A percentile compares a stretch with the other conserved stretches of the same genome.
Evolutionary conservation across 768 basidiomycete genomes (phyloP).

Genomic region (Multifurca ochricompacta): DNA sequence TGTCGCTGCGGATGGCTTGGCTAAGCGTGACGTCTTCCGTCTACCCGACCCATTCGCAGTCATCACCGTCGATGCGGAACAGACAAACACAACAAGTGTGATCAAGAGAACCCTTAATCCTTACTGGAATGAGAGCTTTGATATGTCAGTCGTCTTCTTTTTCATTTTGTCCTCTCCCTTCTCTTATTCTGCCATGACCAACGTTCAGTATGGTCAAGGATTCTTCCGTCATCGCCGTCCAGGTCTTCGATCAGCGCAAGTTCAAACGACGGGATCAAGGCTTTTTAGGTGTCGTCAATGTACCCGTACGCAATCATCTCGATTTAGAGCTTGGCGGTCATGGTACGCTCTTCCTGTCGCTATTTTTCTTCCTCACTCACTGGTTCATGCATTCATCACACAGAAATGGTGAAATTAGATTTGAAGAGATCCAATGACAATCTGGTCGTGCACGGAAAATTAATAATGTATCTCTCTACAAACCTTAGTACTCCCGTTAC

Average conservation of each 20-base stretch:
- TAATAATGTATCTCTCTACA: conserved; percentile 94
- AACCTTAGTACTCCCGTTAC: conserved; percentile 78
- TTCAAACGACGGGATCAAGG: conserved; percentile 98
- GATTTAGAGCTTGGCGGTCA: conserved; percentile 91
- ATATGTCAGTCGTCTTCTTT: conserved; percentile 56
- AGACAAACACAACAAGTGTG: conserved; percentile 93
- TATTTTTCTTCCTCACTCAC: neutral
- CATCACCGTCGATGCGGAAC: conserved; percentile 95
- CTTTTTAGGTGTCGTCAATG: conserved; percentile 95
- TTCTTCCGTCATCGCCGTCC: conserved; percentile 94
- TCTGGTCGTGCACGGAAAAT: conserved; percentile 93
- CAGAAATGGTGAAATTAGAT: conserved; percentile 92
- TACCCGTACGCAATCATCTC: conserved; percentile 81
- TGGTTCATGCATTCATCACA: neutral
- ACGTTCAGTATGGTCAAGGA: conserved; percentile 81
- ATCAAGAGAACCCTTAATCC: conserved; percentile 95
- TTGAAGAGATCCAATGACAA: conserved; percentile 99
- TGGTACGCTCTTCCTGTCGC: conserved; percentile 44
- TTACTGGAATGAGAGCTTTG: conserved; percentile 98
- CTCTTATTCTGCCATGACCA: neutral
- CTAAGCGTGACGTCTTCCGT: conserved; percentile 92
- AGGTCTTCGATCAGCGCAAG: conserved; percentile 99
- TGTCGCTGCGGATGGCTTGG: conserved; percentile 90
- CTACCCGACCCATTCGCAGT: conserved; percentile 98
- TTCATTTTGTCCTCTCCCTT: conserved; percentile 3